Evolutionary conservation across 768 basidiomycete species (phyloP), one percentile per base, ranked within the genome.

Genomic region (Kwoniella europaea): DNA sequence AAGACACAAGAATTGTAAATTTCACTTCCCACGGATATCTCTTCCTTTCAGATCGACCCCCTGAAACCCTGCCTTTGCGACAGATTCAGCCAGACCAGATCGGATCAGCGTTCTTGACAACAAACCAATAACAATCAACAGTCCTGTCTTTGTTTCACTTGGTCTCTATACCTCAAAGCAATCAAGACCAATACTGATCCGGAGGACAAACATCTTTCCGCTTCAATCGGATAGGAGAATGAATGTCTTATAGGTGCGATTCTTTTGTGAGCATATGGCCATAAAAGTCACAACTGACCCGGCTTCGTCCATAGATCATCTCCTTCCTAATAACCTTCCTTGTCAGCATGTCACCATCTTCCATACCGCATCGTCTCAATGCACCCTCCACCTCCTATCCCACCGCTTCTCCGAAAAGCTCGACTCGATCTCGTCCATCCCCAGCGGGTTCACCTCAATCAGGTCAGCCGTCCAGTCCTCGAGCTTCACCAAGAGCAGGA

Each of bases 391-490:
- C 71, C 1, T 61, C 67, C 1, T 41, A 57, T 12, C 6, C 52
- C 0, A 66, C 67, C 10, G 43, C 67, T 2, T 68, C 68, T 10
- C 74, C 74, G 0, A 58, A 62, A 22, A 35, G 58, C 29, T 55
- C 69, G 15, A 55, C 35, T 22, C 41, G 74, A n/a, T 42, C 63
- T n/a, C 53, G 64, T 7, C 54, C 67, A 1, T 75, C 74, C 1
- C 71, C 71, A 12, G 42, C 50, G 10, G 67, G 58, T 9, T 75
- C 74, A 35, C 74, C 74, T 44, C 74, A 75, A 46, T 54, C 68
- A n/a, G 55, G 56, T 50, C 67, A 65, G 24, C 65, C 62, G 4
- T 10, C 63, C 44, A 74, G 73, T 50, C 75, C 75, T 5, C 63
- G 75, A 10, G 71, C 65, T 44, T 71, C 68, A 20, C 69, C 74